Percentiles rank a stretch among this genome's conserved stretches.
Conservation (phyloP, 2,329 filamentous ascomycete species). For the Lachnellula subtilissima region DNA sequence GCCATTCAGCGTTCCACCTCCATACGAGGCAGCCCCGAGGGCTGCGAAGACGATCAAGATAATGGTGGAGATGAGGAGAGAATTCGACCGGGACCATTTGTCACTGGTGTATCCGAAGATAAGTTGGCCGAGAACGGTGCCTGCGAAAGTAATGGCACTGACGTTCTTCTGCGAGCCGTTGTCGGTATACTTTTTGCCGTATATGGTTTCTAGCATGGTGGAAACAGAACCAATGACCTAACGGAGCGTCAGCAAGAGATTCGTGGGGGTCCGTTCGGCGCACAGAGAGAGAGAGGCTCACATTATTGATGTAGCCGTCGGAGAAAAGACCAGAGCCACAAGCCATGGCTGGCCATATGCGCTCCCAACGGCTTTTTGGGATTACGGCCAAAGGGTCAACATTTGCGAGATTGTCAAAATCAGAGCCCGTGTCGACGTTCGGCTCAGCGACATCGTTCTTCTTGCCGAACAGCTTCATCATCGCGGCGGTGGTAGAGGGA, state of each 20-base stretch:
- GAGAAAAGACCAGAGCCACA: slow-evolving; percentile 88
- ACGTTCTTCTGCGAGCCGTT: slow-evolving; percentile 71
- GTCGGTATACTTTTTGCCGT: slow-evolving; percentile 61
- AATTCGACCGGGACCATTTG: slow-evolving; percentile 78
- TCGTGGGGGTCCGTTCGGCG: neutral
- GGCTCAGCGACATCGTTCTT: slow-evolving; percentile 7
- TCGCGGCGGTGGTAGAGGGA: neutral
- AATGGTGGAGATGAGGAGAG: slow-evolving; percentile 72
- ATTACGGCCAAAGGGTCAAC: slow-evolving; percentile 16
- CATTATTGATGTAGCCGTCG: slow-evolving; percentile 88
- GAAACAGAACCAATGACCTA: slow-evolving; percentile 84
- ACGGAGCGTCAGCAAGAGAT: neutral
- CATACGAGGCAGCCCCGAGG: slow-evolving; percentile 72
- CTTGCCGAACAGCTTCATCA: slow-evolving; percentile 11
- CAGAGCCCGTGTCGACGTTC: slow-evolving; percentile 1
- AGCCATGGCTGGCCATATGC: slow-evolving; percentile 62
- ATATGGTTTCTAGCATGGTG: slow-evolving; percentile 67
- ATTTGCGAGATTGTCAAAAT: neutral
- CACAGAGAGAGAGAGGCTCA: slow-evolving; percentile 33
- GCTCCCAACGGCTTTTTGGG: slow-evolving; percentile 24
- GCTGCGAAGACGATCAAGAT: slow-evolving; percentile 84
- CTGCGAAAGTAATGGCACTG: slow-evolving; percentile 77
- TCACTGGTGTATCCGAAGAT: slow-evolving; percentile 78
- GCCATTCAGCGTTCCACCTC: slow-evolving; percentile 61
- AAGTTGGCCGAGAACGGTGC: slow-evolving; percentile 78